Evolutionary conservation across 768 basidiomycete genomes (phyloP).

Genomic region (Kwoniella pini): DNA sequence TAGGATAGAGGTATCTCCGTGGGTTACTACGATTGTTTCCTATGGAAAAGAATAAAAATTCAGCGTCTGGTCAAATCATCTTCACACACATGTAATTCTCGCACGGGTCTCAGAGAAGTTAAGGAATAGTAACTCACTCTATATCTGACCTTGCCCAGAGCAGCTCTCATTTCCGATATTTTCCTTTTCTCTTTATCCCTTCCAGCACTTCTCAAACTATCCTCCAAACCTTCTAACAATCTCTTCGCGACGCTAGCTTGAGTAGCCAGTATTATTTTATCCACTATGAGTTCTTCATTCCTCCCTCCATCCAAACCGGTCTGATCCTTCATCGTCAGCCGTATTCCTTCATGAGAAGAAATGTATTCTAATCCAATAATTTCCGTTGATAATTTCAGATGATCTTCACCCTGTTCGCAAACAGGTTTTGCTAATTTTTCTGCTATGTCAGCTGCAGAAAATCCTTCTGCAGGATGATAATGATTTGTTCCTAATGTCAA

Average conservation of each 20-base stretch:
- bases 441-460: constrained; percentile 48
- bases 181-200: constrained; percentile 12
- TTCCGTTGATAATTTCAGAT: constrained; percentile 31
- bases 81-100: too few species aligned
- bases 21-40: constrained; percentile 62
- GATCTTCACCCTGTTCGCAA: constrained; percentile 22
- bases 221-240: constrained; percentile 57
- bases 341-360: constrained; percentile 7
- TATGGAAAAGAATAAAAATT: background rate
- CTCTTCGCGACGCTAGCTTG: constrained; percentile 68
- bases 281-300: constrained; percentile 56
- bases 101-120: too few species aligned
- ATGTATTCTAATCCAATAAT: constrained; percentile 23
- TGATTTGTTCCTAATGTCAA: constrained; percentile 68
- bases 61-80: too few species aligned
- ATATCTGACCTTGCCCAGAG: constrained; percentile 59
- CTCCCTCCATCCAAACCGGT: background rate
- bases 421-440: constrained; percentile 19
- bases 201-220: constrained; percentile 11
- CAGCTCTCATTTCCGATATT: constrained; percentile 29
- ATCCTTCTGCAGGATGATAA: constrained; percentile 66
- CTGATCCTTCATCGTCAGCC: constrained; percentile 2
- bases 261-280: constrained; percentile 71
- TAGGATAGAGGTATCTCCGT: constrained; percentile 65
- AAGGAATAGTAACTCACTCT: constrained; percentile 47